Evolutionary conservation across 129 eudicot genomes (phyloP), one percentile per base, ranked within the genome.

Genomic region (Calendula officinalis): DNA sequence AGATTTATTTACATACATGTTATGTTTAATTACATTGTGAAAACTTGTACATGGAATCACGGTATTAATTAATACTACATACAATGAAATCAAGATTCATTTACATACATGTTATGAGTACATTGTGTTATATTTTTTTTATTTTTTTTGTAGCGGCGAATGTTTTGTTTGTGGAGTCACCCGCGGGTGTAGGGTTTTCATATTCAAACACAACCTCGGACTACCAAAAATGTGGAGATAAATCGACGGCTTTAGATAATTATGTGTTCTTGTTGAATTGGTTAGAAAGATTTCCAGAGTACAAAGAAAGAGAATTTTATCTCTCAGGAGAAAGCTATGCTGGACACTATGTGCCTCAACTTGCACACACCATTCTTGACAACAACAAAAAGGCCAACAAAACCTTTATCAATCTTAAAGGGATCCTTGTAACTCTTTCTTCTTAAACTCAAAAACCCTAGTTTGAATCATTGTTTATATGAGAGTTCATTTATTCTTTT

Each of bases 311-410:
- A 41, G 91, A 85, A 1, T 86, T 89, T 55, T 89, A 82, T 45
- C 80, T 89, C 6, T 49, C 94, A 11, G 96, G 96, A 3, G 97
- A 89, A 67, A 86, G 91, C 41, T 89, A 83, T 72, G 91, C 96
- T 3, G 96, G 95, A n/a, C 95, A 84, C 60, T 91, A 91, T 66
- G 98, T 87, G 41, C 98, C 98, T 67, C 90, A 87, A 40, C 86
- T 91, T 56, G 98, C 95, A 38, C 83, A 84, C 13, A 80, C 84
- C 17, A 80, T 91, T 76, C 82, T 82, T 39, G 7, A 70, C 44
- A 60, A 87, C 66, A 91, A 91, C 78, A 70, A 75, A 27, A 67
- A 57, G 60, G 79, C 82, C 4, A 76, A 78, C 36, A 81, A 76
- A 32, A 75, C 78, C 41, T 34, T 82, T 60, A 81, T 91, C 78